phyloP scores from a whole-genome alignment of 2,329 filamentous ascomycete genomes.

The Colletotrichum incanum region DNA sequence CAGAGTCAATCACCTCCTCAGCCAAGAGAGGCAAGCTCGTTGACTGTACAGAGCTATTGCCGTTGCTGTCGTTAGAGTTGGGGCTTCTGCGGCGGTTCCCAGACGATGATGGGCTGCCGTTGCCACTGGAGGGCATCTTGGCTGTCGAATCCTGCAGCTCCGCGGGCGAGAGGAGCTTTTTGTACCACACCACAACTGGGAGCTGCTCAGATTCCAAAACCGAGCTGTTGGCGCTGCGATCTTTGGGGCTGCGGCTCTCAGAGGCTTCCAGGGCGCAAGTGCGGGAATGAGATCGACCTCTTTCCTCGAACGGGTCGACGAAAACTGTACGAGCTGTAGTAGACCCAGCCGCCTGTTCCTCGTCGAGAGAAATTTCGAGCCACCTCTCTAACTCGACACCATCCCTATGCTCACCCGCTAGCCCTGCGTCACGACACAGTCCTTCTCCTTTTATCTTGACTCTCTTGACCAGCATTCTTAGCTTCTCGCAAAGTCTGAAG shows the following conservation, averaged over 20 bases:
- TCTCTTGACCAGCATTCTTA: neutral
- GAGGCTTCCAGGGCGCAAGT: neutral
- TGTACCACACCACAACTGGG: neutral
- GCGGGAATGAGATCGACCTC: neutral
- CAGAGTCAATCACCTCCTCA: neutral
- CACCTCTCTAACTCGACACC: neutral
- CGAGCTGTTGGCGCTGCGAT: neutral
- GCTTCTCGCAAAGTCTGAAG: neutral
- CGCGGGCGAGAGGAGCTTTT: neutral
- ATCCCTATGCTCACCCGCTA: neutral
- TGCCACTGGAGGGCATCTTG: neutral
- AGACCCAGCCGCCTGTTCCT: neutral
- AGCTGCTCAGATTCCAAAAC: no score
- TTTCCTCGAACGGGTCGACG: neutral
- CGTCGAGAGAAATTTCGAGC: neutral
- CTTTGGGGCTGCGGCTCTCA: neutral
- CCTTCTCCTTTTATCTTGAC: no score
- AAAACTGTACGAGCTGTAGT: neutral
- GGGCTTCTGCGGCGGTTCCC: neutral
- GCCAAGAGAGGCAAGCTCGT: no score
- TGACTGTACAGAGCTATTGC: neutral
- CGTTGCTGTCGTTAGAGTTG: neutral
- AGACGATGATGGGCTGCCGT: neutral
- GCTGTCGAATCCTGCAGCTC: neutral
- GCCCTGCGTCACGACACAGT: no score